Evolutionary conservation across 345 rosid genomes (phyloP), one percentile per base, ranked within the genome.

Genomic region (Euclidium syriacum): DNA sequence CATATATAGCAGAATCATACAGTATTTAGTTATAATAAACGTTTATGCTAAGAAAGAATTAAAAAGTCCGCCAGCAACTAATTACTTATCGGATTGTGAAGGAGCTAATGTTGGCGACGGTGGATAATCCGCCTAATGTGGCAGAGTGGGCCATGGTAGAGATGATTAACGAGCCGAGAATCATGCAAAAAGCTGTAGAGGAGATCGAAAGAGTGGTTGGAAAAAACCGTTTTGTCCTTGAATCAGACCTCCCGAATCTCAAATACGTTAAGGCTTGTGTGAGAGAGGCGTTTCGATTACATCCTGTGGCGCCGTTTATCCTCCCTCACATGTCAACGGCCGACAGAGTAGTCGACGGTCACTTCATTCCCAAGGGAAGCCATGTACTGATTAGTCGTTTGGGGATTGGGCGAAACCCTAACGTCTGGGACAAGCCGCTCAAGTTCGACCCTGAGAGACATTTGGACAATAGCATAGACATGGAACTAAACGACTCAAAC

Each of bases 111-210:
- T 1, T 79, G 0, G 84, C 83, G 3, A 52, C 81, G 3, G 76
- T 79, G 3, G 86, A 83, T 49, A 83, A 85, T 62, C 88, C 86
- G 17, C 62, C 88, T 3, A 83, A 85, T 51, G 88, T 81, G 0
- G 52, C 11, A 0, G 87, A 84, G 36, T 84, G 83, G 86, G 84
- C 79, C 7, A 52, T 81, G 20, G 85, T 77, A 0, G 89, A 84
- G 74, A 73, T 79, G 84, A 59, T 84, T 6, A 79, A 77, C 69
- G 60, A 74, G 7, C 86, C 86, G 0, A 52, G 64, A 12, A 59
- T 78, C 3, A 74, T 85, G 2, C 19, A 64, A 24, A 82, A 57
- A 48, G 83, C 87, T 0, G 42, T 47, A 3, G 73, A 73, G 9
- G 90, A 84, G 61, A 7, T 80, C 1, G 87, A 84, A 20, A 39